These are phyloP conservation scores for Cubamyces sp. DNA, from an alignment of 768 basidiomycete species.

Conservation along the genomic window DNA sequence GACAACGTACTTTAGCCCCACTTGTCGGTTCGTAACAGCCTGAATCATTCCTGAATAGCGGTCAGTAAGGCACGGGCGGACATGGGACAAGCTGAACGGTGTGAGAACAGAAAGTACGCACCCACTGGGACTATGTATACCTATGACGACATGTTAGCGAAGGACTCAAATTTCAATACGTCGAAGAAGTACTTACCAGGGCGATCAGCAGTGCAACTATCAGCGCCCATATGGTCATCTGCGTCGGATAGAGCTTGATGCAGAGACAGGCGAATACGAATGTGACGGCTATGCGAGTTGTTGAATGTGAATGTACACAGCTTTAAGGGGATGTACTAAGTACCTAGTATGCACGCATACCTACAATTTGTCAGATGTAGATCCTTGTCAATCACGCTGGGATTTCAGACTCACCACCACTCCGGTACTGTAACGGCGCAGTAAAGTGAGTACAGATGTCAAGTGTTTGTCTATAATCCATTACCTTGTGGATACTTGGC, in stretches of 20 bases:
- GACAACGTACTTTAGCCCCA: conserved; percentile 51
- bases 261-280: conserved; percentile 64
- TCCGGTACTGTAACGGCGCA: conserved; percentile 40
- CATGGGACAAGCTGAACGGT: neutral
- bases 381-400: neutral
- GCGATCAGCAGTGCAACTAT: conserved; percentile 53
- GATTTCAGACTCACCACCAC: conserved; percentile 43
- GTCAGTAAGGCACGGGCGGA: neutral
- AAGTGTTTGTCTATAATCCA: too few species aligned
- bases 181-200: conserved; percentile 10
- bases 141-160: conserved; percentile 32
- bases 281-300: conserved; percentile 43
- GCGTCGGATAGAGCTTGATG: conserved; percentile 65
- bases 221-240: conserved; percentile 71
- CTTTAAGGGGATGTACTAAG: neutral
- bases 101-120: neutral
- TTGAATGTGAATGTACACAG: neutral
- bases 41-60: conserved; percentile 56
- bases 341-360: conserved; percentile 45
- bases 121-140: conserved; percentile 78
- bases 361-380: neutral
- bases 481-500: conserved; percentile 31
- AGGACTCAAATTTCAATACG: neutral
- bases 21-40: conserved; percentile 77
- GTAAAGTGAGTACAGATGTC: neutral